Percentiles rank a stretch among this genome's conserved stretches.
These are phyloP conservation scores for Oldenlandia corymbosa DNA, from an alignment of 257 asterid species.

Conservation along the genomic window DNA sequence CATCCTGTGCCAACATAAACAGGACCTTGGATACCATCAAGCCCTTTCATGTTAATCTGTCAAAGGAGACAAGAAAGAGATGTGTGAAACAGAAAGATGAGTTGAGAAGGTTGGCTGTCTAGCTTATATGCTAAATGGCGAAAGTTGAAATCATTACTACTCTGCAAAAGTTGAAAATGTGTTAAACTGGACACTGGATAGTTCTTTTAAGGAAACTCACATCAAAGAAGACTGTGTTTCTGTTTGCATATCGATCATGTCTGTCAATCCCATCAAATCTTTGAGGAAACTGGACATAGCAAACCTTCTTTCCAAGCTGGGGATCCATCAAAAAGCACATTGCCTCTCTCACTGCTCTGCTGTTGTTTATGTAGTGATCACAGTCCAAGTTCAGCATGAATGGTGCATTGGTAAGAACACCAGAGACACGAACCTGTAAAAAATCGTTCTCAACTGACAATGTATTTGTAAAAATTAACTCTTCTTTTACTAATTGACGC, in stretches of 20 bases:
- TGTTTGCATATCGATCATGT: constrained; percentile 90
- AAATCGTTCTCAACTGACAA: constrained; percentile 4
- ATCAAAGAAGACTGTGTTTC: constrained; percentile 97
- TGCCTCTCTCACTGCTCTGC: constrained; percentile 92
- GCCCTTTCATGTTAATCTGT: constrained; percentile 91
- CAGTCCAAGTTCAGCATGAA: constrained; percentile 99
- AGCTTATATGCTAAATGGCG: background rate
- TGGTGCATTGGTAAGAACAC: constrained; percentile 95
- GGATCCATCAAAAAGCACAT: constrained; percentile 99
- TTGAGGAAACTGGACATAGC: constrained; percentile 97
- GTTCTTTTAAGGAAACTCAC: constrained; percentile 36
- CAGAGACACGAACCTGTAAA: constrained; percentile 87
- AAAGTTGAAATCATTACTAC: background rate
- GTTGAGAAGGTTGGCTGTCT: background rate
- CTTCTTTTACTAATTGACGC: background rate
- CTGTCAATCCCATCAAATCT: constrained; percentile 96
- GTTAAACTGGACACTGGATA: background rate
- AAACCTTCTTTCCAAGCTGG: constrained; percentile 75
- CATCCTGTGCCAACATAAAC: constrained; percentile 95
- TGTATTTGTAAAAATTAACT: background rate
- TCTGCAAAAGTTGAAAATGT: background rate
- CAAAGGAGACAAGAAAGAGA: constrained; percentile 4
- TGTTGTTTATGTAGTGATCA: constrained; percentile 91
- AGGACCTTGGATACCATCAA: constrained; percentile 95
- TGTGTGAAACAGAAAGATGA: background rate